Evolutionary conservation across 2,329 filamentous ascomycete genomes (phyloP).

Genomic region (Trichoderma pleuroti): DNA sequence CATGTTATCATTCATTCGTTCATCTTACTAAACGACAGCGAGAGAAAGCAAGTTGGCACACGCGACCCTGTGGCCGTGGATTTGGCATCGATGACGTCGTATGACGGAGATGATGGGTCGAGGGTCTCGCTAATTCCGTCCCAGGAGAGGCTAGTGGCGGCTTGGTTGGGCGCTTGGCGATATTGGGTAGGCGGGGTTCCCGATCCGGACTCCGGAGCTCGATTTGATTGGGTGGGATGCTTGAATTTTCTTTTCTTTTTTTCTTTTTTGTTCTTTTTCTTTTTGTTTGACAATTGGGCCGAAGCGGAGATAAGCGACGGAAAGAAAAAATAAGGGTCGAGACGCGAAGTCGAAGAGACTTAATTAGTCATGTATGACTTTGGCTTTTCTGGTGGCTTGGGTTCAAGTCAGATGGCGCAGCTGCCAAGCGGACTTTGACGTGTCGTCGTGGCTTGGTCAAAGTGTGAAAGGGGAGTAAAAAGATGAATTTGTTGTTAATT

Average conservation of each 20-base stretch:
- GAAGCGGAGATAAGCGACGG: background rate
- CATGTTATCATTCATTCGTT: background rate
- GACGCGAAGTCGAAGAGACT: background rate
- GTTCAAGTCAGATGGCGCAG: background rate
- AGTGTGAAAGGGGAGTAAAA: background rate
- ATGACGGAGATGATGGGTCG: constrained; percentile 9
- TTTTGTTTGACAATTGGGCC: background rate
- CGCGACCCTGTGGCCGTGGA: background rate
- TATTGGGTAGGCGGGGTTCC: constrained; percentile 8
- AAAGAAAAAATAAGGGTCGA: background rate
- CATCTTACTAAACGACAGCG: background rate
- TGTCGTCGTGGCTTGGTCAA: background rate
- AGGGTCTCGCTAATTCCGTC: background rate
- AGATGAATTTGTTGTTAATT: background rate
- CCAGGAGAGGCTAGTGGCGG: background rate
- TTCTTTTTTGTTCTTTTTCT: background rate
- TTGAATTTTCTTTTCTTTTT: background rate
- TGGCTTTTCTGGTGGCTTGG: background rate
- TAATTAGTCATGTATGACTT: background rate
- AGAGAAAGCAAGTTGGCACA: background rate
- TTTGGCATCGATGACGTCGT: constrained; percentile 16
- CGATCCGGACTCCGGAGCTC: constrained; percentile 3
- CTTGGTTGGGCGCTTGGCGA: background rate
- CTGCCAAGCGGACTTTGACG: background rate
- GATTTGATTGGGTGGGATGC: background rate